Evolutionary conservation across 257 asterid genomes (phyloP).

Genomic region (Leptodermis oblonga): DNA sequence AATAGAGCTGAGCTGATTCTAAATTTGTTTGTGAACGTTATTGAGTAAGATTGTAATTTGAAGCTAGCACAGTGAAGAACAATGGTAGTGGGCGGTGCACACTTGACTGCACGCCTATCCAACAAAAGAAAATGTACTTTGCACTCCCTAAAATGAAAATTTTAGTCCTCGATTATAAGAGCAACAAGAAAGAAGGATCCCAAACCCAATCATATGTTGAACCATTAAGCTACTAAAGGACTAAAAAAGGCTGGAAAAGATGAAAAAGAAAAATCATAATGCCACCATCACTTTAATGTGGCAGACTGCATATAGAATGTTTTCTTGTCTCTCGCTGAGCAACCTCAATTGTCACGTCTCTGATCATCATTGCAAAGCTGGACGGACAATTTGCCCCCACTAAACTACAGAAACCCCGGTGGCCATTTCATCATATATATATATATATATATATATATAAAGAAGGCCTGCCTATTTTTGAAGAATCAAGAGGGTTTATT

Average conservation of each 20-base stretch:
- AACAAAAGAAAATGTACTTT: background rate
- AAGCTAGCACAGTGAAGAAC: too few relatives aligned
- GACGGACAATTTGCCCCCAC: constrained; percentile 22
- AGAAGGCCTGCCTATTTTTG: constrained; percentile 16
- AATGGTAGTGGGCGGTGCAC: constrained; percentile 16
- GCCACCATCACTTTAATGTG: constrained; percentile 21
- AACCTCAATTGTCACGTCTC: constrained; percentile 33
- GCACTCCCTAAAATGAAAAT: background rate
- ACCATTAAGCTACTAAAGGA: background rate
- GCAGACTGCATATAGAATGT: constrained; percentile 47
- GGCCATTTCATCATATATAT: too few relatives aligned
- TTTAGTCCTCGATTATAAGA: background rate
- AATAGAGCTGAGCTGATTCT: too few relatives aligned
- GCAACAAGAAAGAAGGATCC: constrained; percentile 17
- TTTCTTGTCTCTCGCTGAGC: constrained; percentile 52
- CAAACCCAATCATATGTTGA: constrained; percentile 17
- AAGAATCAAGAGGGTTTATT: background rate
- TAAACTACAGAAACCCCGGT: constrained; percentile 10
- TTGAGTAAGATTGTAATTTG: too few relatives aligned
- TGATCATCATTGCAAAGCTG: constrained; percentile 46
- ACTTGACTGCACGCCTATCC: constrained; percentile 14
- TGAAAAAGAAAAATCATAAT: background rate
- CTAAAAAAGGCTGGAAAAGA: too few relatives aligned
- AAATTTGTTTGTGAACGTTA: too few relatives aligned
- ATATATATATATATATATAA: too few relatives aligned